phyloP scores from a whole-genome alignment of 306 rosid species.

The Dryas octopetala region DNA sequence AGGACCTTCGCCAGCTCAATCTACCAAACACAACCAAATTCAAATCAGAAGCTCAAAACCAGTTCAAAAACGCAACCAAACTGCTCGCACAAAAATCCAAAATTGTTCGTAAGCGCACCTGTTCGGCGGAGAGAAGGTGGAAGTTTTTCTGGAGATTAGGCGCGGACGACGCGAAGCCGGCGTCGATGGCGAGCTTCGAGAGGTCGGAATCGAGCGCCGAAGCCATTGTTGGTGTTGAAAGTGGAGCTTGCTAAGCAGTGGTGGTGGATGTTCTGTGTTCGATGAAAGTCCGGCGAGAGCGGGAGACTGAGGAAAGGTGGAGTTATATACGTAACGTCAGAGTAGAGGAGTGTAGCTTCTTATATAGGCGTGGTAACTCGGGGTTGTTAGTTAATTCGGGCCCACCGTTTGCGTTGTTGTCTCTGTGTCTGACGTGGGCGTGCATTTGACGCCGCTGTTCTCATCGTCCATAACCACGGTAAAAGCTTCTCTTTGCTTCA shows the following conservation, averaged over 20 bases:
- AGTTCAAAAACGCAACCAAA: neutral
- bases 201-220: conserved; percentile 37
- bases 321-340: neutral
- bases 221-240: conserved; percentile 42
- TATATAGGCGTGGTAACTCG: neutral
- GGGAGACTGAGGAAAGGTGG: neutral
- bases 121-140: conserved; percentile 57
- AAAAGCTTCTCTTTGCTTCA: too few relatives aligned
- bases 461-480: neutral
- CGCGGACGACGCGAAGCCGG: conserved; percentile 41
- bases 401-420: neutral
- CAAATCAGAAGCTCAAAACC: conserved; percentile 15
- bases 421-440: neutral
- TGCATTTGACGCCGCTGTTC: neutral
- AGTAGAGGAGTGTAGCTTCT: neutral
- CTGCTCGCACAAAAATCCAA: neutral
- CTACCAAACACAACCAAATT: conserved; percentile 37
- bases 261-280: neutral
- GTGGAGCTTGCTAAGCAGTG: neutral
- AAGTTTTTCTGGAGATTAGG: conserved; percentile 50
- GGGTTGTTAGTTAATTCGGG: neutral
- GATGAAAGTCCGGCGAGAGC: conserved; percentile 9
- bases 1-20: conserved; percentile 60
- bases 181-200: conserved; percentile 38
- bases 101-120: conserved; percentile 32